Conservation (phyloP, 129 eudicot genomes). For the Mikania micrantha region DNA sequence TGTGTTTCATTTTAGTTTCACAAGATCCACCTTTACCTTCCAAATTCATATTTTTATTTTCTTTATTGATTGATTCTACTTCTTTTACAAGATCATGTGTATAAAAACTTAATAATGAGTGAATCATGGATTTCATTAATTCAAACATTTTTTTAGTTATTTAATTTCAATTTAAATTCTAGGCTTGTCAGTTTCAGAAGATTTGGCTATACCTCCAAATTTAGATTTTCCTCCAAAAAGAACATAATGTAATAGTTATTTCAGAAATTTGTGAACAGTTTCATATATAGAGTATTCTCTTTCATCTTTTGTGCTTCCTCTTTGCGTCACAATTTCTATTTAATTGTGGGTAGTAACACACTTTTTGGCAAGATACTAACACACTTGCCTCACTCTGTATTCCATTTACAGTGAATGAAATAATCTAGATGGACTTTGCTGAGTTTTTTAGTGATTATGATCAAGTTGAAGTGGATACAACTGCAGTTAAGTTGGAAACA, state of each 20-base stretch:
- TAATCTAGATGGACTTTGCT: conserved; percentile 22
- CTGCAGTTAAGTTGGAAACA: conserved; percentile 35
- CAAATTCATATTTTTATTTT: too few relatives aligned
- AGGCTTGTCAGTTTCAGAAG: not conserved
- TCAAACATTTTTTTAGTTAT: not conserved
- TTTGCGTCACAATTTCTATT: not conserved
- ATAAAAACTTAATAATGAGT: too few relatives aligned
- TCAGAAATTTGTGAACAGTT: not conserved
- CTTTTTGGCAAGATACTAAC: not conserved
- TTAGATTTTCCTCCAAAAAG: not conserved
- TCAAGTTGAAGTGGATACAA: conserved; percentile 30
- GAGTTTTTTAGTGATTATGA: conserved; percentile 31
- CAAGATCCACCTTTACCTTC: too few relatives aligned
- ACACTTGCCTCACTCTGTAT: not conserved
- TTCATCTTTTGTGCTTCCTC: not conserved
- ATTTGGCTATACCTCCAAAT: not conserved
- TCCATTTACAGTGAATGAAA: conserved; percentile 28
- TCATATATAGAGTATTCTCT: too few relatives aligned
- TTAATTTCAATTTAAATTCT: too few relatives aligned
- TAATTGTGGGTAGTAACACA: not conserved
- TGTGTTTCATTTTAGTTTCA: too few relatives aligned
- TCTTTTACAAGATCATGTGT: too few relatives aligned
- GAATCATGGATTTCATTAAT: too few relatives aligned
- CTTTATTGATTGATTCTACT: too few relatives aligned
- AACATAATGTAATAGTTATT: not conserved